Evolutionary conservation across 192 early-diverging fungal species (phyloP), one percentile per base, ranked within the genome.

Genomic region (Dissophora globulifera): DNA sequence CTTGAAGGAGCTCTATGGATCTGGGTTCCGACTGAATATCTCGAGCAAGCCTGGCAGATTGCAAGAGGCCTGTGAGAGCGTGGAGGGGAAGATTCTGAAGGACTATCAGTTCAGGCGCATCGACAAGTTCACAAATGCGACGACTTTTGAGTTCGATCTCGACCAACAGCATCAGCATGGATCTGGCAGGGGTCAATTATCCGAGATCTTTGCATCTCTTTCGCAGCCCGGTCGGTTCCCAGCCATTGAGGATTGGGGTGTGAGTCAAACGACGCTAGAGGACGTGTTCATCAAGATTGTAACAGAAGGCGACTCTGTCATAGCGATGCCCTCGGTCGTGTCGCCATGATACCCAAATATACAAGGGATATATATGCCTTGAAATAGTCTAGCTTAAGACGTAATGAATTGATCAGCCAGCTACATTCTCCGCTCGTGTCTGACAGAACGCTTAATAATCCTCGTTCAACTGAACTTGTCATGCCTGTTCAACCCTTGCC

Each of bases 241-340:
- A 30, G 88, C 86, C 4, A 84, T 92, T 42, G 62, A 80, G 40
- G 90, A 92, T 50, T 92, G 86, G 85, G 91, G 91, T 12, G 50
- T 93, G 11, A 81, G 80, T 22, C 85, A 91, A 55, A 88, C 88
- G 2, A 87, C 81, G 2, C 69, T 91, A 9, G 90, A 91, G 63
- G 88, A 89, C 54, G 90, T 91, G 25, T 91, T 91, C 79, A 74
- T 91, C 62, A 75, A 66, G 71, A 75, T 75, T 49, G 62, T 65
- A 4, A 75, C 71, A 0, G 78, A 78, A 69, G 71, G 62, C 12
- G 71, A 75, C 27, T 41, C 71, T 22, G 62, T 57, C 13, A 32
- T 75, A 11, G 71, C 62, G 6, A 60, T 75, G 62, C 71, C 71
- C 4, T 22, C 54, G 5, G 58, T 74, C 11, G 58, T 54, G 32